A percentile compares a stretch with the other conserved stretches of the same genome.
Evolutionary conservation across 139 green algal genomes (phyloP).

Genomic region (Chlorella sp.): DNA sequence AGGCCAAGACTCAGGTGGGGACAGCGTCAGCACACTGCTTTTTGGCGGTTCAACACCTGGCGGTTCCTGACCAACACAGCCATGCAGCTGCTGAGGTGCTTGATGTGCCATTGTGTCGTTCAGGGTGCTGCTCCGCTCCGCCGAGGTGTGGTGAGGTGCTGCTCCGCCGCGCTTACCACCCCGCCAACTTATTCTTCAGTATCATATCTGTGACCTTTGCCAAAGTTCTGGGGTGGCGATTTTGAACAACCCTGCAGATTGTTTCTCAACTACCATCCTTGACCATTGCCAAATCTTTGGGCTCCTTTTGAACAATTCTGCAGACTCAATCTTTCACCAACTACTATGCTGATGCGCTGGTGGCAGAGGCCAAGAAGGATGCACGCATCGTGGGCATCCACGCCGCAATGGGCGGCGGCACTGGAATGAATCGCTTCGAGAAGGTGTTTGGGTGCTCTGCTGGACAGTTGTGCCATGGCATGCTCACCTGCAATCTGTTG

Average conservation of each 20-base stretch:
- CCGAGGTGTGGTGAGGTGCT: not conserved
- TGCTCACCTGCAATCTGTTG: not conserved
- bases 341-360: constrained; percentile 97
- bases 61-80: too few species aligned
- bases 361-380: constrained; percentile 94
- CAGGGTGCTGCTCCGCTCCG: too few species aligned
- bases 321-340: constrained; percentile 94
- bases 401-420: constrained; percentile 98
- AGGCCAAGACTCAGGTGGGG: constrained; percentile 58
- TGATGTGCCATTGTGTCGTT: too few species aligned
- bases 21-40: not conserved
- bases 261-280: constrained; percentile 94
- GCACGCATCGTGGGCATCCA: constrained; percentile 93
- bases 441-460: constrained; percentile 3
- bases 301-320: not conserved
- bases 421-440: constrained; percentile 88
- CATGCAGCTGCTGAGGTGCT: not conserved
- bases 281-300: too few species aligned
- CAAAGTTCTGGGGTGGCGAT: too few species aligned
- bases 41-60: not conserved
- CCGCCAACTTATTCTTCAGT: too few species aligned
- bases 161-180: too few species aligned
- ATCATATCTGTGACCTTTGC: too few species aligned
- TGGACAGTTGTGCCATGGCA: not conserved
- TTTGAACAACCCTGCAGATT: constrained; percentile 52